A percentile compares a stretch with the other conserved stretches of the same genome.
Evolutionary conservation across 192 early-diverging fungal genomes (phyloP).

Genomic region (Cladochytrium replicatum): DNA sequence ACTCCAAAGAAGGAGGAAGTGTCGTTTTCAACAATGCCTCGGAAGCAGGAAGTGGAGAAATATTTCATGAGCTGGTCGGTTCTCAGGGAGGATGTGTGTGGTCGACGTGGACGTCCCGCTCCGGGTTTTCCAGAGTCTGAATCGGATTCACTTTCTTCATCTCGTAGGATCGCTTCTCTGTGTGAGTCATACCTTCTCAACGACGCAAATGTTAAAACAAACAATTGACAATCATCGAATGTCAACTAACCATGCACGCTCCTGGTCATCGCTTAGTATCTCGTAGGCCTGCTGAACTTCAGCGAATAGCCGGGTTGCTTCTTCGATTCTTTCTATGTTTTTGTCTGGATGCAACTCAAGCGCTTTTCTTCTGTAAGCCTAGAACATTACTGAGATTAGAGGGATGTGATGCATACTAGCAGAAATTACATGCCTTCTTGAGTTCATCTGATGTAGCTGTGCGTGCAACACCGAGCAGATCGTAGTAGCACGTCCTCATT

Average conservation of each 20-base stretch:
- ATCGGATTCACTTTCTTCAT: slow-evolving; percentile 50
- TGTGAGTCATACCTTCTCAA: slow-evolving; percentile 74
- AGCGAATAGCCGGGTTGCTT: slow-evolving; percentile 80
- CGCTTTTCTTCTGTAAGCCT: slow-evolving; percentile 45
- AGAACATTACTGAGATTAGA: not conserved
- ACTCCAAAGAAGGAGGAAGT: slow-evolving; percentile 69
- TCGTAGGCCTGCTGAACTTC: slow-evolving; percentile 90
- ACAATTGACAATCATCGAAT: slow-evolving; percentile 11
- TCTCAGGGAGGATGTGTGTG: slow-evolving; percentile 17
- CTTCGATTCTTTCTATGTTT: slow-evolving; percentile 70
- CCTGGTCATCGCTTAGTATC: slow-evolving; percentile 81
- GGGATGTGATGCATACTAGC: slow-evolving; percentile 45
- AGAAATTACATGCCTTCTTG: slow-evolving; percentile 91
- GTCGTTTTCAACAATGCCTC: slow-evolving; percentile 56
- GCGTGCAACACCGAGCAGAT: slow-evolving; percentile 70
- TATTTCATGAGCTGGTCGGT: slow-evolving; percentile 71
- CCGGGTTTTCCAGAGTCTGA: slow-evolving; percentile 34
- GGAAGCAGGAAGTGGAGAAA: slow-evolving; percentile 65
- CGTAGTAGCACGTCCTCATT: slow-evolving; percentile 79
- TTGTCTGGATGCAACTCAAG: slow-evolving; percentile 67
- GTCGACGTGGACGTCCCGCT: slow-evolving; percentile 10
- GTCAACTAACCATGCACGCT: slow-evolving; percentile 75
- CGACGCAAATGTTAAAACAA: not conserved
- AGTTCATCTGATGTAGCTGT: slow-evolving; percentile 64
- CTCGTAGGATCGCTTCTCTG: slow-evolving; percentile 82